These are phyloP conservation scores for Suillus subaureus DNA, from an alignment of 768 basidiomycete species.

Conservation along the genomic window DNA sequence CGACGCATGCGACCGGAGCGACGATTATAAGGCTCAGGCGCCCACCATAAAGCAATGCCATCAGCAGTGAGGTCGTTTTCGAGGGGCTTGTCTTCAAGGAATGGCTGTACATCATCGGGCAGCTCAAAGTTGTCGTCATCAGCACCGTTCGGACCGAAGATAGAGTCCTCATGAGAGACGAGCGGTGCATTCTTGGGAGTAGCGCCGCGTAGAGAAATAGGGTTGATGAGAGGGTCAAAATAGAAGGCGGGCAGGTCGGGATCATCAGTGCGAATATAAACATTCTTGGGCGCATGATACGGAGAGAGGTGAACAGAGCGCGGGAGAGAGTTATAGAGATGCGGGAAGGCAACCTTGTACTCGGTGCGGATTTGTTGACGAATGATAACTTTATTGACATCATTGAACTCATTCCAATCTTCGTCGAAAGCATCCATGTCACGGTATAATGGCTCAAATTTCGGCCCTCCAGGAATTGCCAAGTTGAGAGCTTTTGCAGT, in stretches of 20 bases:
- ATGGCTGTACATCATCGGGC: conserved; percentile 75
- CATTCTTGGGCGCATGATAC: conserved; percentile 94
- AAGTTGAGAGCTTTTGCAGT: conserved; percentile 97
- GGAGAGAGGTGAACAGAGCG: conserved; percentile 90
- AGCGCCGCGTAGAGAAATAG: conserved; percentile 88
- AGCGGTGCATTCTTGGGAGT: conserved; percentile 81
- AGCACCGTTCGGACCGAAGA: conserved; percentile 85
- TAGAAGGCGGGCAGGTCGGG: conserved; percentile 99
- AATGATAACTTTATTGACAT: conserved; percentile 99
- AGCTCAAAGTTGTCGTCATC: conserved; percentile 90
- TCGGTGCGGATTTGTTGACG: conserved; percentile 98
- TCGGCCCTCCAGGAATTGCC: conserved; percentile 97
- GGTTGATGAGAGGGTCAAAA: conserved; percentile 98
- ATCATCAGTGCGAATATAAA: conserved; percentile 98
- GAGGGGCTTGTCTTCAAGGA: conserved; percentile 75
- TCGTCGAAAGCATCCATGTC: conserved; percentile 98
- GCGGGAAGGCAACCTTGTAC: conserved; percentile 99
- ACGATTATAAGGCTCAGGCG: conserved; percentile 92
- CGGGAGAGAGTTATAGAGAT: conserved; percentile 97
- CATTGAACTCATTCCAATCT: conserved; percentile 99
- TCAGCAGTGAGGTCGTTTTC: conserved; percentile 94
- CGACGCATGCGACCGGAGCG: conserved; percentile 91
- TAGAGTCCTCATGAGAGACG: conserved; percentile 86
- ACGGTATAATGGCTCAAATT: conserved; percentile 95
- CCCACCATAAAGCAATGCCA: conserved; percentile 98